Evolutionary conservation across 148 eudicot species (phyloP), one percentile per base, ranked within the genome.

Genomic region (Simmondsia chinensis): DNA sequence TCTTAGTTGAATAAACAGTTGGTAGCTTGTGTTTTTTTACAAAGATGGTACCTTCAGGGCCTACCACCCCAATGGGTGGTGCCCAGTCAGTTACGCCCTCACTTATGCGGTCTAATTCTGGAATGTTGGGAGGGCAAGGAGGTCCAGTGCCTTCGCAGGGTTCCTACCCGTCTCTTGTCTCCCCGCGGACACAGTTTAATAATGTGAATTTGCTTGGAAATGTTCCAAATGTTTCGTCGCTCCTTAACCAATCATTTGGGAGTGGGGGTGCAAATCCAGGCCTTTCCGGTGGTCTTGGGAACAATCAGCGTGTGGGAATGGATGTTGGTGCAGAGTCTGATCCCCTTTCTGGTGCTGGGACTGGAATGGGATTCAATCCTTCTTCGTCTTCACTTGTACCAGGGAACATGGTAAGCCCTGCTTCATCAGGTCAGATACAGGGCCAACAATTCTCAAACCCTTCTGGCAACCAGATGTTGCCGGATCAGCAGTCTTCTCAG

Each of bases 1-100:
- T 8, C 12, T 27, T 35, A 12, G 14, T 36, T 9, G 21, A 16
- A 16, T 56, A 45, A 49, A 35, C 56, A 50, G 43, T 40, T 32
- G 54, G 4, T 35, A 45, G 45, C 27, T 45, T 6, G 44, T 19
- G 28, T 43, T 26, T 53, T 49, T 32, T 16, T 37, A 13, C 6
- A 15, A 64, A 46, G 20, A 89, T 89, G 97, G 79, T 82, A 40
- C 95, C 93, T 14, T 73, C 91, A 28, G 97, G 95, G 68, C 91
- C 77, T 20, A 66, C 97, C 23, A 71, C 77, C 60, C 93, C 87
- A 38, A 76, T 71, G 53, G 95, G 95, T 63, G 80, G 87, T 44
- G 61, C 75, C 62, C 97, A 89, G 66, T 66, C 77, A 24, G 57
- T 79, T 43, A 75, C 79, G 1, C 60, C 93, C 19, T 72, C 95